phyloP scores from a whole-genome alignment of 2,329 filamentous ascomycete genomes.

The Madurella mycetomatis region DNA sequence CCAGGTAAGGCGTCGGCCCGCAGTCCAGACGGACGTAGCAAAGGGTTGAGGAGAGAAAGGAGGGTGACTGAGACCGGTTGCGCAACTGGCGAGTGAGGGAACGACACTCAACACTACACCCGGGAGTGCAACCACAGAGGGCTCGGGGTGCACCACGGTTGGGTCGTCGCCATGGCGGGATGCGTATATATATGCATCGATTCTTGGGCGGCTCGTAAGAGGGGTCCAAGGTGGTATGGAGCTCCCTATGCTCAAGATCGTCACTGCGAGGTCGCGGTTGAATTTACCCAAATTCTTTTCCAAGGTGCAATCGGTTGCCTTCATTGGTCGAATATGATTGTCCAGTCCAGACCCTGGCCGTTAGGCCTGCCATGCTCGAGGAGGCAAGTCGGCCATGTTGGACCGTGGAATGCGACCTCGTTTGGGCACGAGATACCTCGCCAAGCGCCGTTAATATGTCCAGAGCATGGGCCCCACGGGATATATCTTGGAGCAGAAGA shows the following conservation, averaged over 20 bases:
- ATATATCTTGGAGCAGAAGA: slow-evolving; percentile 8
- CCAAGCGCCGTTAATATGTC: slow-evolving; percentile 24
- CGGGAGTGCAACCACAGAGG: slow-evolving; percentile 1
- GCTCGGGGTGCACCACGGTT: not conserved
- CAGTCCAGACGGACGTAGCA: not conserved
- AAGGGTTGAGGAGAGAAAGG: not conserved
- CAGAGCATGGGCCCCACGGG: slow-evolving; percentile 1
- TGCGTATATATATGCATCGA: slow-evolving; percentile 12
- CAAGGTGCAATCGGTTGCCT: slow-evolving; percentile 15
- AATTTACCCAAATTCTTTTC: slow-evolving; percentile 28
- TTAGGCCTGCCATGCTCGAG: slow-evolving; percentile 23
- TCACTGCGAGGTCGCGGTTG: slow-evolving; percentile 19
- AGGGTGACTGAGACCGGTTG: slow-evolving; percentile 10
- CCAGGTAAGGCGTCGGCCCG: not conserved
- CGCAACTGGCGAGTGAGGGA: slow-evolving; percentile 13
- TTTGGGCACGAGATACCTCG: slow-evolving; percentile 16
- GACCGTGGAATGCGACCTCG: slow-evolving; percentile 23
- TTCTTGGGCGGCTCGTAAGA: not conserved
- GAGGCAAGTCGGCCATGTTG: slow-evolving; percentile 25
- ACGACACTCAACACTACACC: slow-evolving; percentile 7
- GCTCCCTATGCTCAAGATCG: slow-evolving; percentile 8
- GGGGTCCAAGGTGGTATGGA: slow-evolving; percentile 4
- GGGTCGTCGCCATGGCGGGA: slow-evolving; percentile 11
- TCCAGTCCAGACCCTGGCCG: slow-evolving; percentile 7
- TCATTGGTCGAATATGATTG: slow-evolving; percentile 18